phyloP scores from a whole-genome alignment of 176 grass and related monocot genomes.

The Ensete ventricosum region DNA sequence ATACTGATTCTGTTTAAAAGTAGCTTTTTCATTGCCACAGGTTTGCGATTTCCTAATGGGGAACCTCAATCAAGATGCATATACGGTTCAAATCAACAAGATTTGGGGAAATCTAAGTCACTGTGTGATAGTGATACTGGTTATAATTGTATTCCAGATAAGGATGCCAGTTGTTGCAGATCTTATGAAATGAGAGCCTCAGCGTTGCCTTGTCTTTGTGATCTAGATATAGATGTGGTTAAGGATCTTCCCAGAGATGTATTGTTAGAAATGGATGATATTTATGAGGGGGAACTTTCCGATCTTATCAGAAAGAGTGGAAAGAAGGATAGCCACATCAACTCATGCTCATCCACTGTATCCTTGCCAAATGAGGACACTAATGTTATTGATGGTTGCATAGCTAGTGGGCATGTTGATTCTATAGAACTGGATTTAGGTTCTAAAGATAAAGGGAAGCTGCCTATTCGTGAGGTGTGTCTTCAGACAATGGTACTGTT shows the following conservation, averaged over 20 bases:
- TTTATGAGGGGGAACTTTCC: slow-evolving; percentile 71
- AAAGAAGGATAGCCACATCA: slow-evolving; percentile 24
- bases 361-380: slow-evolving; percentile 5
- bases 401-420: not conserved
- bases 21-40: not conserved
- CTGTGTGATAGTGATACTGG: slow-evolving; percentile 10
- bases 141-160: slow-evolving; percentile 17
- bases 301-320: slow-evolving; percentile 33
- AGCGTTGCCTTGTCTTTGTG: slow-evolving; percentile 48
- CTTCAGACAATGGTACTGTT: not conserved
- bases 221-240: slow-evolving; percentile 80
- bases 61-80: not conserved
- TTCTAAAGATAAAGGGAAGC: slow-evolving; percentile 6
- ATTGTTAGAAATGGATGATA: slow-evolving; percentile 73
- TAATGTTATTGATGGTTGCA: not conserved
- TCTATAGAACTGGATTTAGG: not conserved
- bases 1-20: not conserved
- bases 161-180: slow-evolving; percentile 24
- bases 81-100: slow-evolving; percentile 18
- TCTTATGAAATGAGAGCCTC: slow-evolving; percentile 34
- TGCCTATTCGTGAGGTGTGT: slow-evolving; percentile 1
- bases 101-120: slow-evolving; percentile 15
- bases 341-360: slow-evolving; percentile 21
- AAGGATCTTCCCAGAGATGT: slow-evolving; percentile 82
- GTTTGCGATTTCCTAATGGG: not conserved